Evolutionary conservation across 768 basidiomycete species (phyloP).

Genomic region (Chalciporus piperatus): DNA sequence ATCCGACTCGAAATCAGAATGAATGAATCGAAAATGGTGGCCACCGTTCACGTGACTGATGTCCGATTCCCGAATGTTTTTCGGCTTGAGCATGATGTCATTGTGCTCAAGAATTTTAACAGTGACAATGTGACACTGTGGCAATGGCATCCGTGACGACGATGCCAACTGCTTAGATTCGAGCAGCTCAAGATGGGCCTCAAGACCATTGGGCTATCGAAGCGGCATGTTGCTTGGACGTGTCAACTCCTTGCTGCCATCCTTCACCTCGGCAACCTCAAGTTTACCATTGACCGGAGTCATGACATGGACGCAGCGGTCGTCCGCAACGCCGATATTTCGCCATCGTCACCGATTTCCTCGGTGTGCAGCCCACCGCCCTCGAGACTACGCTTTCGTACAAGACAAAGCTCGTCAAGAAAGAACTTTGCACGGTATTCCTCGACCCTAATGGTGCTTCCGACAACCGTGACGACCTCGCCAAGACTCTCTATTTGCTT

Average conservation of each 20-base stretch:
- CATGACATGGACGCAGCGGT: constrained; percentile 92
- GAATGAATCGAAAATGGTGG: no score
- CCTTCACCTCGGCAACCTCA: constrained; percentile 93
- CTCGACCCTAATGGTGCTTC: constrained; percentile 92
- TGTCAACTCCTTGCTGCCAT: constrained; percentile 95
- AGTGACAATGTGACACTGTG: constrained; percentile 6
- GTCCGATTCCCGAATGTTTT: no score
- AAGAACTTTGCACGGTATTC: constrained; percentile 94
- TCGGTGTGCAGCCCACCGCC: constrained; percentile 71
- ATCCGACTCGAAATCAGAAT: no score
- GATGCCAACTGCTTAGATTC: constrained; percentile 86
- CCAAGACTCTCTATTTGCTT: constrained; percentile 89
- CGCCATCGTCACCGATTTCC: constrained; percentile 84
- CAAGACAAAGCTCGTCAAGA: constrained; percentile 89
- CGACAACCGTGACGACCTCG: constrained; percentile 91
- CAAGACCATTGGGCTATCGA: constrained; percentile 90
- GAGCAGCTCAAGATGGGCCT: constrained; percentile 93
- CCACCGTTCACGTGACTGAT: no score
- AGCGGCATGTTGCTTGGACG: constrained; percentile 91
- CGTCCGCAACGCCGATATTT: constrained; percentile 81
- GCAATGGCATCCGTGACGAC: constrained; percentile 59
- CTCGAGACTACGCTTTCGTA: constrained; percentile 84
- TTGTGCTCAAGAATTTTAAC: no score
- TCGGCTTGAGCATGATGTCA: no score
- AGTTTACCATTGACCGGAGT: constrained; percentile 80